These are phyloP conservation scores for Amylocarpus encephaloides DNA, from an alignment of 2,329 filamentous ascomycete genomes.

Conservation along the genomic window DNA sequence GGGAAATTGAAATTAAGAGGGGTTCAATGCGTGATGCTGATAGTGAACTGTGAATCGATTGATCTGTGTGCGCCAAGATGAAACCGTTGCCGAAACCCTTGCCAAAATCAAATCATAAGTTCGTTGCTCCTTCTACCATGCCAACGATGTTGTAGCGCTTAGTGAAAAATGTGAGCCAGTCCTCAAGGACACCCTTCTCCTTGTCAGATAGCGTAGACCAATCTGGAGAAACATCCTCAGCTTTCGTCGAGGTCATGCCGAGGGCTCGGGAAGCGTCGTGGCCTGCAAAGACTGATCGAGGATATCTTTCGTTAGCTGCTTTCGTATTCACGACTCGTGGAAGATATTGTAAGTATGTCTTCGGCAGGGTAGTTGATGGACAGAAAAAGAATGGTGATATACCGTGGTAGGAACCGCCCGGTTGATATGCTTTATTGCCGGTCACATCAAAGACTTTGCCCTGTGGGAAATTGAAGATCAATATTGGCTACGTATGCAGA, in stretches of 20 bases:
- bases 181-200: constrained; percentile 75
- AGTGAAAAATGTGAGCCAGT: constrained; percentile 95
- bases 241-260: constrained; percentile 77
- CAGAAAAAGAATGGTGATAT: constrained; percentile 30
- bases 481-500: background rate
- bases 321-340: background rate
- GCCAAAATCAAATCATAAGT: constrained; percentile 31
- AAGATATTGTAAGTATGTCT: background rate
- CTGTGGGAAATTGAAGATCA: constrained; percentile 38
- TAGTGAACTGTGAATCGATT: too few species aligned
- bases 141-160: constrained; percentile 94
- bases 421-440: constrained; percentile 79
- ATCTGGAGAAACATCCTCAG: constrained; percentile 73
- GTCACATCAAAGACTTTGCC: constrained; percentile 93
- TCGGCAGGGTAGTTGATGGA: background rate
- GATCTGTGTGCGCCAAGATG: too few species aligned
- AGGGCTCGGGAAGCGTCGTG: constrained; percentile 94
- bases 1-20: too few species aligned
- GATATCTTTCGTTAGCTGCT: background rate
- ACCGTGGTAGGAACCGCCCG: constrained; percentile 82
- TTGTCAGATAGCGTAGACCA: constrained; percentile 81
- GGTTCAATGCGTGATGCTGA: too few species aligned
- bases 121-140: constrained; percentile 53
- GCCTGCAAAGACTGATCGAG: constrained; percentile 74
- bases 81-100: background rate